Evolutionary conservation across 148 eudicot genomes (phyloP).

Genomic region (Spergularia marina): DNA sequence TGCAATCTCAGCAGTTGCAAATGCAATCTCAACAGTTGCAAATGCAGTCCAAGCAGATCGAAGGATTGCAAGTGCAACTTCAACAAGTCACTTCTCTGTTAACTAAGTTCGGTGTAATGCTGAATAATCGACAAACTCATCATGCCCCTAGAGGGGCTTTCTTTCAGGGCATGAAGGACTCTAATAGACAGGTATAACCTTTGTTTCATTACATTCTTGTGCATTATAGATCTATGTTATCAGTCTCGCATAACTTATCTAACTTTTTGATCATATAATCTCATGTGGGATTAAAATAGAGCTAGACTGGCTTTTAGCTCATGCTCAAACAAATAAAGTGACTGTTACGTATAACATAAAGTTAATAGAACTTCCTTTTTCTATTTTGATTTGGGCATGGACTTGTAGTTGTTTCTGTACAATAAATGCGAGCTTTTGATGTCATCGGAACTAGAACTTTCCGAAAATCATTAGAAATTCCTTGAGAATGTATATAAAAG

Average conservation of each 20-base stretch:
- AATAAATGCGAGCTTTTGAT: background rate
- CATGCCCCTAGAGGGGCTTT: conserved; percentile 8
- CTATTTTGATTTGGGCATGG: background rate
- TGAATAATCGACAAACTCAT: conserved; percentile 27
- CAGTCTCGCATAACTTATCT: background rate
- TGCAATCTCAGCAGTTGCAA: conserved; percentile 35
- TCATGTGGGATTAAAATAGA: no score
- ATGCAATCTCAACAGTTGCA: conserved; percentile 32
- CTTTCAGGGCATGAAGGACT: conserved; percentile 2
- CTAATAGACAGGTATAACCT: conserved; percentile 24
- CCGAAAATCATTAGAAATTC: no score
- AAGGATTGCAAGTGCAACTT: conserved; percentile 31
- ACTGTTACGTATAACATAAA: no score
- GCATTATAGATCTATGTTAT: background rate
- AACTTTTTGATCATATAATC: no score
- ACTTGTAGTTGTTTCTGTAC: background rate
- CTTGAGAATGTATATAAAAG: no score
- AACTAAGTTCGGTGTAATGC: conserved; percentile 29
- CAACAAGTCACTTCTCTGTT: conserved; percentile 34
- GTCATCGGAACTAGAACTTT: background rate
- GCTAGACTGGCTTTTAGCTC: no score
- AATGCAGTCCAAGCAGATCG: conserved; percentile 38
- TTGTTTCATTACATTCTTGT: background rate
- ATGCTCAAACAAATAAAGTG: no score
- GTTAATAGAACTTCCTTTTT: background rate